A percentile compares a stretch with the other conserved stretches of the same genome.
phyloP scores from a whole-genome alignment of 352 stramenopile species.

The Phytophthora tentaculata region DNA sequence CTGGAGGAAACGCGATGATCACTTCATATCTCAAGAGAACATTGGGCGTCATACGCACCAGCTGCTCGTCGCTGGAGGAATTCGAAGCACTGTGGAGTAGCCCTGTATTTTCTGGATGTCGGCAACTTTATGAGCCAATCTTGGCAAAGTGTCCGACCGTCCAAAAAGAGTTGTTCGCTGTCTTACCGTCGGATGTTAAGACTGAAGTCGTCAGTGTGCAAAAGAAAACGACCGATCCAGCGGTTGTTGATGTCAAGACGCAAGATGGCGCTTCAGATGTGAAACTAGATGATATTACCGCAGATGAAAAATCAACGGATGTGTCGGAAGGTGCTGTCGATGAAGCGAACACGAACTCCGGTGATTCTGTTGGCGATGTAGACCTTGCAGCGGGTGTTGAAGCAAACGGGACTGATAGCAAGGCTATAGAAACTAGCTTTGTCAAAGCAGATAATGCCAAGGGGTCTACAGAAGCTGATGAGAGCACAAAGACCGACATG shows the following conservation, averaged over 20 bases:
- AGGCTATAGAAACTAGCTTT: slow-evolving; percentile 2
- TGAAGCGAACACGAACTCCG: slow-evolving; percentile 9
- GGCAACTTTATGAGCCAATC: slow-evolving; percentile 66
- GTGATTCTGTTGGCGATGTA: slow-evolving; percentile 5
- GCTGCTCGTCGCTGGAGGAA: slow-evolving; percentile 56
- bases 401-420: slow-evolving; percentile 1
- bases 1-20: slow-evolving; percentile 35
- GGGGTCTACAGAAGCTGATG: neutral
- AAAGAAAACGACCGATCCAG: slow-evolving; percentile 10
- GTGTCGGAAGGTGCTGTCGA: neutral
- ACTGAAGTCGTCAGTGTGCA: slow-evolving; percentile 14
- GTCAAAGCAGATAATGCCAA: neutral
- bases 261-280: slow-evolving; percentile 3
- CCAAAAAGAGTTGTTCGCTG: slow-evolving; percentile 39
- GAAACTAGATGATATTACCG: slow-evolving; percentile 5
- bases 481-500: neutral
- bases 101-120: slow-evolving; percentile 56
- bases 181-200: slow-evolving; percentile 32
- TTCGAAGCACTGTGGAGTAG: slow-evolving; percentile 76
- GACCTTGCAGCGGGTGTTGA: slow-evolving; percentile 1
- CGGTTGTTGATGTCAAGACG: slow-evolving; percentile 2
- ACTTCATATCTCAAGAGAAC: slow-evolving; percentile 55
- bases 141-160: slow-evolving; percentile 48
- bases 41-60: slow-evolving; percentile 47
- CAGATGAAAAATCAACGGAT: neutral